Conservation (phyloP, 1,284 basidiomycete genomes). For the Trichosporon ovoides region DNA sequence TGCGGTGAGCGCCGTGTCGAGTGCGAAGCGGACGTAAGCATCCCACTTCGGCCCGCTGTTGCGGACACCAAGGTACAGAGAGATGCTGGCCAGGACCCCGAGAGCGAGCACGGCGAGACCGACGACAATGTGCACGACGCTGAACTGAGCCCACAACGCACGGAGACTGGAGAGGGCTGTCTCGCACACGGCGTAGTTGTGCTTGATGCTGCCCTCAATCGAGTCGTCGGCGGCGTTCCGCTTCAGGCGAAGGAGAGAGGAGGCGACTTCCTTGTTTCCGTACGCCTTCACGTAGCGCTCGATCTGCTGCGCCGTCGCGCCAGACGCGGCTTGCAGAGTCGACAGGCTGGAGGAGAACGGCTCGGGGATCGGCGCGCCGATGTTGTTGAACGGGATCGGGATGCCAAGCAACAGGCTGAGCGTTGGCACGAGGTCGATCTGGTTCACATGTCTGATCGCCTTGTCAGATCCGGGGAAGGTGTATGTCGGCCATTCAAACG, state of each 20-base stretch:
- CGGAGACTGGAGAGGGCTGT: conserved; percentile 67
- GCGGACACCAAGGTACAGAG: conserved; percentile 45
- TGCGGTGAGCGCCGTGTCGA: conserved; percentile 31
- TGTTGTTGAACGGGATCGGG: conserved; percentile 91
- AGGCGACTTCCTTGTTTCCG: conserved; percentile 65
- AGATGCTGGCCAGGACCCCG: conserved; percentile 39
- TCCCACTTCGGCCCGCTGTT: conserved; percentile 43
- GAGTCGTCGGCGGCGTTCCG: conserved; percentile 6
- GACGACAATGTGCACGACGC: conserved; percentile 65
- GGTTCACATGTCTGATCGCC: conserved; percentile 68
- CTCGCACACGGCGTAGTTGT: conserved; percentile 55
- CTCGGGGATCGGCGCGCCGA: conserved; percentile 87
- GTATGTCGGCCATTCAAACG: conserved; percentile 50
- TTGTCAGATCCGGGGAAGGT: conserved; percentile 60
- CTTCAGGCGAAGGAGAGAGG: not conserved
- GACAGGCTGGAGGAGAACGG: conserved; percentile 56
- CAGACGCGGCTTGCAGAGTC: conserved; percentile 59
- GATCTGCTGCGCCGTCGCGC: conserved; percentile 72
- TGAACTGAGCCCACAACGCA: conserved; percentile 91
- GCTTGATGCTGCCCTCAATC: conserved; percentile 19
- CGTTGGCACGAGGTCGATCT: conserved; percentile 91
- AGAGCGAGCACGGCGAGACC: conserved; percentile 53
- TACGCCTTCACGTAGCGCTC: conserved; percentile 72
- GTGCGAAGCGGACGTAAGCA: conserved; percentile 39
- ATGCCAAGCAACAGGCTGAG: conserved; percentile 85